Percentiles rank a stretch among this genome's conserved stretches.
Evolutionary conservation across 257 asterid genomes (phyloP).

Genomic region (Solanum microdontum): DNA sequence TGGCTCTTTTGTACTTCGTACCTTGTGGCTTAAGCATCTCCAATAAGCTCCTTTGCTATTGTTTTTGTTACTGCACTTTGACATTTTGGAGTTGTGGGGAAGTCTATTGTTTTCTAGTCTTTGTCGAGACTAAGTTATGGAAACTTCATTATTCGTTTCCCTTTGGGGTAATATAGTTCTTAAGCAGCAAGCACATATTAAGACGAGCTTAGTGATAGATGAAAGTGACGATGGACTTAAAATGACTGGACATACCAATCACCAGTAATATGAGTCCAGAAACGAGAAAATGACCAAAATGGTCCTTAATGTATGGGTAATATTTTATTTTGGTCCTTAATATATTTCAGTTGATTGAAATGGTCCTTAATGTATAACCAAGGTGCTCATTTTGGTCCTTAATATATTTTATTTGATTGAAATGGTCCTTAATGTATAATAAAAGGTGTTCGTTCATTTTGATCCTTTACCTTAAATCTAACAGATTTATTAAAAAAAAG

Average conservation of each 20-base stretch:
- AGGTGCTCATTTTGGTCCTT: not conserved
- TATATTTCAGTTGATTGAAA: too few species aligned
- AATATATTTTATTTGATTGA: not conserved
- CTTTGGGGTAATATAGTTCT: not conserved
- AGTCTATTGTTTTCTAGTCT: not conserved
- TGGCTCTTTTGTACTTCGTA: not conserved
- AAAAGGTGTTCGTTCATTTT: too few species aligned
- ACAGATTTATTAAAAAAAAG: not conserved
- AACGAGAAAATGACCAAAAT: not conserved
- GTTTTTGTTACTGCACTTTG: not conserved
- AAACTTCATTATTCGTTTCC: not conserved
- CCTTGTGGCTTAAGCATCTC: not conserved
- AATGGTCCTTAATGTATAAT: not conserved
- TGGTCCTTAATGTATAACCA: not conserved
- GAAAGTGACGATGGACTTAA: not conserved
- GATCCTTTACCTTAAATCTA: not conserved
- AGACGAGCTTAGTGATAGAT: not conserved
- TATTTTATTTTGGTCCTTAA: not conserved
- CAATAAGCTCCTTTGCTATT: not conserved
- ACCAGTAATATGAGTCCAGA: not conserved
- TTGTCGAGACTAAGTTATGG: not conserved
- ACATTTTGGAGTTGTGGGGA: not conserved
- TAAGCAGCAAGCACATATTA: not conserved
- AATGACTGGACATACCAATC: not conserved
- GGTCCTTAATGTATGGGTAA: not conserved